phyloP scores from a whole-genome alignment of 2,329 filamentous ascomycete genomes.

The Venturia pyrina region DNA sequence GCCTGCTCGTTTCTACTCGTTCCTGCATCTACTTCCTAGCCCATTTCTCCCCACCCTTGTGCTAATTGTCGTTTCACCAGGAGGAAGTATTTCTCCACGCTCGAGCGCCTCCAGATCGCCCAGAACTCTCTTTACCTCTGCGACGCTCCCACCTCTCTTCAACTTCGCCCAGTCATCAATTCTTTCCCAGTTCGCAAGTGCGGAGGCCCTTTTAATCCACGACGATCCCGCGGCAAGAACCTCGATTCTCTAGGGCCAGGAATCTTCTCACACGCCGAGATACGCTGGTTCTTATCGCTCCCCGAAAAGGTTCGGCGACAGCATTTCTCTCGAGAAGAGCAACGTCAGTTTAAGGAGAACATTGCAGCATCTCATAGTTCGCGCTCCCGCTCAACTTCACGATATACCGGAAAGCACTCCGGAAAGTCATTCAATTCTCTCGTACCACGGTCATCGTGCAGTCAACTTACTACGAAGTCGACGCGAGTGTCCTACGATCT shows the following conservation, averaged over 20 bases:
- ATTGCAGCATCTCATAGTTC: background rate
- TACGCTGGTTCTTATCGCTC: slow-evolving; percentile 58
- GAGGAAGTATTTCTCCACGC: slow-evolving; percentile 61
- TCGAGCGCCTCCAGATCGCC: slow-evolving; percentile 59
- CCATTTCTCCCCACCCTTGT: slow-evolving; percentile 3
- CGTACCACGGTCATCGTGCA: background rate
- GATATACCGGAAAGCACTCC: background rate
- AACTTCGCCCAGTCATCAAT: slow-evolving; percentile 13
- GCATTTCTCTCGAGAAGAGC: slow-evolving; percentile 64
- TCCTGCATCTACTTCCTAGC: background rate
- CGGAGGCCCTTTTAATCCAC: background rate
- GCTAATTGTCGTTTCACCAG: slow-evolving; percentile 20
- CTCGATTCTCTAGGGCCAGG: slow-evolving; percentile 19
- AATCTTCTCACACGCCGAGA: slow-evolving; percentile 44
- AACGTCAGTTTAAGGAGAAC: slow-evolving; percentile 21
- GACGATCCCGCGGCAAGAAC: slow-evolving; percentile 7
- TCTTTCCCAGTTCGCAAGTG: slow-evolving; percentile 1
- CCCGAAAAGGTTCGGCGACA: slow-evolving; percentile 64
- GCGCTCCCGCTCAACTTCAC: background rate
- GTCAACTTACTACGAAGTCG: background rate
- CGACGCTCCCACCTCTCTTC: slow-evolving; percentile 18
- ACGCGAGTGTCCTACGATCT: background rate
- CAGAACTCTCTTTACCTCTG: slow-evolving; percentile 31
- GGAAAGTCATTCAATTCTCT: background rate
- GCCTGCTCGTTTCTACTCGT: background rate